Base-by-base conservation (phyloP, 176 grass and related monocot species). In the Tillandsia leiboldiana region DNA sequence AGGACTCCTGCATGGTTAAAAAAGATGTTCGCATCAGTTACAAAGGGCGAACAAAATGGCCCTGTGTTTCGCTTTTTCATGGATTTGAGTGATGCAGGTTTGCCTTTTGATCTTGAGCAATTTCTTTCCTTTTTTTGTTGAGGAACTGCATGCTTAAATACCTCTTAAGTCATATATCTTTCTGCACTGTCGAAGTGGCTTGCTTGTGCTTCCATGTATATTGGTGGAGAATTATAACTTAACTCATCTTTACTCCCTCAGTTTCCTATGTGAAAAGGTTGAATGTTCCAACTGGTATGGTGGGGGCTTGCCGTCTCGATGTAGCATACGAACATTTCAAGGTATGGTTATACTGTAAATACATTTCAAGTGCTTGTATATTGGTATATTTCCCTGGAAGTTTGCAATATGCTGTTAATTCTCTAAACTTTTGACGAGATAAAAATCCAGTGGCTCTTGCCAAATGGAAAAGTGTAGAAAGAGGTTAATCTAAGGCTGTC, bases 41-140 rank as follows among this genome's bases (percentile, higher is more conserved):
- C 85, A 67, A 92, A 87, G 81, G 83, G 57, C n/a, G 83, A 97
- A 57, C 71, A 26, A 12, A 56, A 83, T 57, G 62, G 77, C 15
- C 93, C 93, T 49, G 84, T 97, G 14, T 97, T 97, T 83, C 87
- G 82, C 27, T 97, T 97, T 83, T 97, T 97, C 70, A 92, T 92
- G 89, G 89, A 97, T 85, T 79, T 92, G 57, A 90, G 83, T 83
- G 93, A 92, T 83, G 89, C 93, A 85, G 93, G 89, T 97, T 81
- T 50, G 66, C 61, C n/a, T 58, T 65, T 48, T 82, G 22, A 48
- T 15, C 11, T 54, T 82, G n/a, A 50, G 14, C 14, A 64, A 58
- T 69, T 69, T 13, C 1, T 42, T 68, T 42, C 4, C 8, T 24
- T 64, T 64, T 0, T 71, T 68, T 56, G 26, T 59, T 26, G 12